These are phyloP conservation scores for Astragalus glycyphyllos DNA, from an alignment of 306 rosid genomes.

Conservation along the genomic window DNA sequence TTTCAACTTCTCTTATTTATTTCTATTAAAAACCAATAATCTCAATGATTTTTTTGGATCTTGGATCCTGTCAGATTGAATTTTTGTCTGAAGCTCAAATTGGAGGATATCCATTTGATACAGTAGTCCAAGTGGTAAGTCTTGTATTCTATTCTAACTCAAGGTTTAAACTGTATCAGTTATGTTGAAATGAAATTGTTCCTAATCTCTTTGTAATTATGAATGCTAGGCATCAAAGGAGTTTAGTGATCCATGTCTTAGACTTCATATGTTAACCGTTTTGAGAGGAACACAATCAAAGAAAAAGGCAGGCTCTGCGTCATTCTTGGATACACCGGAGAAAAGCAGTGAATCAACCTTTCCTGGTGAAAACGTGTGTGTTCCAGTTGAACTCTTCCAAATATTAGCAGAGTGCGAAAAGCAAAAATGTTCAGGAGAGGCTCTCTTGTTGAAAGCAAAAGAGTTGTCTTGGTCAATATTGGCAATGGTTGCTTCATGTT, in stretches of 20 bases:
- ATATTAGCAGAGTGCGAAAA: slow-evolving; percentile 90
- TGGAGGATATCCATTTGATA: slow-evolving; percentile 87
- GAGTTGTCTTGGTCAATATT: slow-evolving; percentile 95
- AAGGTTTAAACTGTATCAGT: slow-evolving; percentile 12
- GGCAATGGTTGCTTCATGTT: slow-evolving; percentile 97
- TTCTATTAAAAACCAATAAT: slow-evolving; percentile 34
- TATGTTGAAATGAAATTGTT: slow-evolving; percentile 13
- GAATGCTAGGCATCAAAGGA: slow-evolving; percentile 90
- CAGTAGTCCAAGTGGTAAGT: slow-evolving; percentile 74
- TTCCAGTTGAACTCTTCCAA: slow-evolving; percentile 88
- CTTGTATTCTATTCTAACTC: slow-evolving; percentile 32
- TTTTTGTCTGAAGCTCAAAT: slow-evolving; percentile 91
- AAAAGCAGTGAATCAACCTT: slow-evolving; percentile 61
- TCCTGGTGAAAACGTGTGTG: slow-evolving; percentile 64
- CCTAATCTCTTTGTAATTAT: slow-evolving; percentile 33
- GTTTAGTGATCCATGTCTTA: slow-evolving; percentile 83
- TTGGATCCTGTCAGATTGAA: slow-evolving; percentile 70
- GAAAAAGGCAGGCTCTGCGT: slow-evolving; percentile 72
- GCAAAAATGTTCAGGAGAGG: slow-evolving; percentile 75
- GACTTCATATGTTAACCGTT: slow-evolving; percentile 83
- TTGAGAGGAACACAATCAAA: slow-evolving; percentile 80
- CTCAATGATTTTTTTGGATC: slow-evolving; percentile 35
- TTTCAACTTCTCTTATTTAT: slow-evolving; percentile 34
- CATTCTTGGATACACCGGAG: slow-evolving; percentile 59
- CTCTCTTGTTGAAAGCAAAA: slow-evolving; percentile 86